Evolutionary conservation across 2,329 filamentous ascomycete species (phyloP).

Genomic region (Raffaelea arxii): DNA sequence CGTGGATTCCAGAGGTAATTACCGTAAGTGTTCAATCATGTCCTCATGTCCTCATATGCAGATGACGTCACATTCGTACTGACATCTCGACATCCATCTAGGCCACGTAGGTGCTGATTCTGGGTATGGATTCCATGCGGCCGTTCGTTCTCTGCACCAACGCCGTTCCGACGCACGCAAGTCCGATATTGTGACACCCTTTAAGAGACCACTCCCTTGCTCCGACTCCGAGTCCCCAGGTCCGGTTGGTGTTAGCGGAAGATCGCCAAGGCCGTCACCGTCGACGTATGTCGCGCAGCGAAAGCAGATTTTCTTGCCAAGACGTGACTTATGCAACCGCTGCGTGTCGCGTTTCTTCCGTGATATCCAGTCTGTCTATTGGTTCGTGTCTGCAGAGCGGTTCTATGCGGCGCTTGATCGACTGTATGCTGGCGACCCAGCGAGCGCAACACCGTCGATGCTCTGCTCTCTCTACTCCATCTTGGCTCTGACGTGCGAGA

Average conservation of each 20-base stretch:
- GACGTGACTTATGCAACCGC: constrained; percentile 18
- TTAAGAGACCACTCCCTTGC: constrained; percentile 10
- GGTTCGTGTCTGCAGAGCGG: constrained; percentile 18
- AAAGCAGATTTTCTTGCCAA: constrained; percentile 16
- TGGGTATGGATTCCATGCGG: constrained; percentile 16
- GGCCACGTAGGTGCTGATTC: constrained; percentile 17
- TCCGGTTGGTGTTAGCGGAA: background rate
- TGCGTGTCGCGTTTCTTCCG: constrained; percentile 18
- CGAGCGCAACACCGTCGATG: constrained; percentile 15
- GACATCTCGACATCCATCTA: too few species aligned
- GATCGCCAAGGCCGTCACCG: background rate
- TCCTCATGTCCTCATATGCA: background rate
- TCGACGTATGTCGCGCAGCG: background rate
- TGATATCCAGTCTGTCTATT: constrained; percentile 19
- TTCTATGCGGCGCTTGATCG: constrained; percentile 17
- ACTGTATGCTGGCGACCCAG: constrained; percentile 16
- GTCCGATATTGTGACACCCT: constrained; percentile 12
- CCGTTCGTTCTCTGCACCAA: constrained; percentile 14
- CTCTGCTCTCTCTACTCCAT: constrained; percentile 18
- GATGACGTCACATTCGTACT: background rate
- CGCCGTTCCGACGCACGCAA: constrained; percentile 7
- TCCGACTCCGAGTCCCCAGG: too few species aligned
- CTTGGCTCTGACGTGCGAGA: constrained; percentile 17
- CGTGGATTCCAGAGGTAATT: constrained; percentile 14
- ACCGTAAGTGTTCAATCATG: constrained; percentile 4